phyloP scores from a whole-genome alignment of 495 filamentous ascomycete species.

The Penicillium macrosclerotiorum region DNA sequence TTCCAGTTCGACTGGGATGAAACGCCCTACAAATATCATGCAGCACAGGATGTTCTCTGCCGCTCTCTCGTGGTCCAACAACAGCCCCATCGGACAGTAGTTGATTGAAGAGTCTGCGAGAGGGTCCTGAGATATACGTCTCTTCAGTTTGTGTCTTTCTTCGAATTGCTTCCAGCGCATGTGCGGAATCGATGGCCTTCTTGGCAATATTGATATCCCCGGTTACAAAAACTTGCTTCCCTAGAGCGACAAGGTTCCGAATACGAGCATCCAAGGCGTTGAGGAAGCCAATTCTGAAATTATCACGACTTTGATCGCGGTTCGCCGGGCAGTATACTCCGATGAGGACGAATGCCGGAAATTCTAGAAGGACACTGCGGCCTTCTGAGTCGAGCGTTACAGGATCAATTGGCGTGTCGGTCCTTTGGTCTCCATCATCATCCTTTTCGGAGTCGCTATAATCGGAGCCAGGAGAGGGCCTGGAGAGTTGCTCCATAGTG shows the following conservation, averaged over 20 bases:
- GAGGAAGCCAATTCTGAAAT: slow-evolving; percentile 79
- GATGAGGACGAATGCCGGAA: slow-evolving; percentile 90
- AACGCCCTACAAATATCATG: slow-evolving; percentile 85
- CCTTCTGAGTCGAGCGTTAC: slow-evolving; percentile 83
- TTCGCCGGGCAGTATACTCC: slow-evolving; percentile 89
- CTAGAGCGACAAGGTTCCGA: slow-evolving; percentile 75
- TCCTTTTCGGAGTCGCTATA: slow-evolving; percentile 4
- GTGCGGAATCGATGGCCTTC: slow-evolving; percentile 70
- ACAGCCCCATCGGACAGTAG: slow-evolving; percentile 72
- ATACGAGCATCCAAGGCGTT: slow-evolving; percentile 76
- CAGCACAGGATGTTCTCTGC: slow-evolving; percentile 70
- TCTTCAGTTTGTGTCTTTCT: slow-evolving; percentile 65
- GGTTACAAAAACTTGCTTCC: slow-evolving; percentile 79
- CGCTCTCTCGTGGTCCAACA: slow-evolving; percentile 64
- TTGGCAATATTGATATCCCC: slow-evolving; percentile 90
- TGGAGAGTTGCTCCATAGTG: slow-evolving; percentile 58
- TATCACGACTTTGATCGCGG: slow-evolving; percentile 78
- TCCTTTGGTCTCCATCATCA: neutral
- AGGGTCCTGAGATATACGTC: slow-evolving; percentile 69
- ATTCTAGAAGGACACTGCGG: slow-evolving; percentile 88
- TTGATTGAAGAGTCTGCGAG: slow-evolving; percentile 84
- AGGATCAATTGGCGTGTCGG: slow-evolving; percentile 57
- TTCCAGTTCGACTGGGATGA: slow-evolving; percentile 74
- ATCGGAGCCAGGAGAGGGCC: slow-evolving; percentile 9
- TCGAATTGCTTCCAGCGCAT: slow-evolving; percentile 63